Percentiles rank a stretch among this genome's conserved stretches.
Conservation (phyloP, 345 rosid species). For the Zanthoxylum bungeanum region DNA sequence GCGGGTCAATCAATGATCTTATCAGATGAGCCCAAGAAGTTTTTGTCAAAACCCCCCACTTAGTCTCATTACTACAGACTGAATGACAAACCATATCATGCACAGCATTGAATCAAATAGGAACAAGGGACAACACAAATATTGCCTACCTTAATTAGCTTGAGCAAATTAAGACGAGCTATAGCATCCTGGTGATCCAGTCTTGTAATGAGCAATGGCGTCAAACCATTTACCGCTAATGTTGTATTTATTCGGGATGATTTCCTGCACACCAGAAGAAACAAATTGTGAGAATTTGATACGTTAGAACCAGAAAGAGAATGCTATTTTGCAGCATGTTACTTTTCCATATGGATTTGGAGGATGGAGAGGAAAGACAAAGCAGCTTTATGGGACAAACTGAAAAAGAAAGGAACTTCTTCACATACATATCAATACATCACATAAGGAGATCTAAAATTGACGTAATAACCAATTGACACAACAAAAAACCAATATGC, state of each 20-base stretch:
- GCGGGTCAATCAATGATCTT: not conserved
- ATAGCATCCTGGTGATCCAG: conserved; percentile 97
- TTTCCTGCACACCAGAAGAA: conserved; percentile 58
- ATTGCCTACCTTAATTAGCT: conserved; percentile 72
- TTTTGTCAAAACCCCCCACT: not conserved
- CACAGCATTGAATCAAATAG: not conserved
- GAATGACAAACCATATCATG: not conserved
- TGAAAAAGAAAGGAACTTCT: not conserved
- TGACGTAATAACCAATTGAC: not conserved
- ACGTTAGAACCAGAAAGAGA: not conserved
- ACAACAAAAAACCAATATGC: not conserved
- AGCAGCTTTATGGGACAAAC: not conserved
- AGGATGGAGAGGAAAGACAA: not conserved
- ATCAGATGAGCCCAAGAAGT: not conserved
- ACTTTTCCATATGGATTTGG: not conserved
- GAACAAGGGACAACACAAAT: not conserved
- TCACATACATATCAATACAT: not conserved
- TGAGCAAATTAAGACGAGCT: conserved; percentile 90
- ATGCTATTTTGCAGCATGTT: not conserved
- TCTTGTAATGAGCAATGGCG: conserved; percentile 80
- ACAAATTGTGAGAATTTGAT: not conserved
- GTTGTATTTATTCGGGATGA: conserved; percentile 89
- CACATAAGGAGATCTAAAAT: not conserved
- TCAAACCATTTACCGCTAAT: conserved; percentile 94
- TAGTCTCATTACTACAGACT: not conserved